phyloP scores from a whole-genome alignment of 2,329 filamentous ascomycete species.

The Zymoseptoria brevis region DNA sequence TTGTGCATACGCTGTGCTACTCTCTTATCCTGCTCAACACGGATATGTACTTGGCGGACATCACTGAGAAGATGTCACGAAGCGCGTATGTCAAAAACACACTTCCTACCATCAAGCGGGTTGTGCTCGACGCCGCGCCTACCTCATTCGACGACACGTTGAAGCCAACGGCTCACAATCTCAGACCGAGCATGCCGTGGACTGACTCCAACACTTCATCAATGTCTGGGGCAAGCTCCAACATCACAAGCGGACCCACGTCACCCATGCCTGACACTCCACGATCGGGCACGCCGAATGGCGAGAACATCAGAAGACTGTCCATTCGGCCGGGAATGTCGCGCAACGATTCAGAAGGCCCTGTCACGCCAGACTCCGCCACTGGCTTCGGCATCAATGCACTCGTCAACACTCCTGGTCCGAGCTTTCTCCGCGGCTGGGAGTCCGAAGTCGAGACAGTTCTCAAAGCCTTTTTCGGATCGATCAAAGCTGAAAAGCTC shows the following conservation, averaged over 20 bases:
- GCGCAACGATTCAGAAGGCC: constrained; percentile 27
- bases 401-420: constrained; percentile 68
- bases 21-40: constrained; percentile 93
- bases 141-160: constrained; percentile 50
- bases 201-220: constrained; percentile 20
- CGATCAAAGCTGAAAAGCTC: constrained; percentile 78
- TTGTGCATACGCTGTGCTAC: constrained; percentile 95
- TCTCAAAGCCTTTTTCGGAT: constrained; percentile 82
- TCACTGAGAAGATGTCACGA: constrained; percentile 92
- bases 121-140: constrained; percentile 63
- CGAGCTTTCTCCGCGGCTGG: constrained; percentile 71
- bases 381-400: constrained; percentile 57
- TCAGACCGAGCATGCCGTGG: constrained; percentile 27
- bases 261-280: constrained; percentile 5
- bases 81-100: constrained; percentile 95
- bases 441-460: constrained; percentile 84
- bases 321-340: constrained; percentile 35
- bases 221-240: not conserved
- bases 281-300: constrained; percentile 15
- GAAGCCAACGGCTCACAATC: constrained; percentile 11
- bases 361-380: constrained; percentile 28
- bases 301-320: constrained; percentile 32
- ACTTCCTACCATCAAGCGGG: constrained; percentile 75
- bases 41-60: constrained; percentile 88
- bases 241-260: not conserved